phyloP scores from a whole-genome alignment of 305 asterid species.

The Solanum hybrid region DNA sequence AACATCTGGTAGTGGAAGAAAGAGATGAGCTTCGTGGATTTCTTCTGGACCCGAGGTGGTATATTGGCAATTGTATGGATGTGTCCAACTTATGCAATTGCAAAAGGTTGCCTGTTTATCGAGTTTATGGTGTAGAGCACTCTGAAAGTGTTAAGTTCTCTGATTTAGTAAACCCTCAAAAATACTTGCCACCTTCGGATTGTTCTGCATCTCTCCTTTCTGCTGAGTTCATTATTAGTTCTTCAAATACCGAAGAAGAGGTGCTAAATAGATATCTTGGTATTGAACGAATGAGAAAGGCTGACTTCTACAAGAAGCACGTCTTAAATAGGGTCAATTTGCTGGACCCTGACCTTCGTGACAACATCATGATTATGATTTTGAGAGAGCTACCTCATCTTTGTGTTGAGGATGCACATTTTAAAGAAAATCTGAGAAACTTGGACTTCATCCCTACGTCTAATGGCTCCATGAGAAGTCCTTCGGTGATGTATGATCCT shows the following conservation, averaged over 20 bases:
- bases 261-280: constrained; percentile 66
- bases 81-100: constrained; percentile 69
- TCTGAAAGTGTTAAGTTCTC: constrained; percentile 50
- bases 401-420: constrained; percentile 61
- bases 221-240: constrained; percentile 44
- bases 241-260: constrained; percentile 65
- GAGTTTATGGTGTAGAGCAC: constrained; percentile 57
- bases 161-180: constrained; percentile 66
- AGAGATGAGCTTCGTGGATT: constrained; percentile 81
- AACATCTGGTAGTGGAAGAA: constrained; percentile 60
- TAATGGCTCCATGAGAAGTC: constrained; percentile 60
- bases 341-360: constrained; percentile 55
- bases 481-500: constrained; percentile 72
- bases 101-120: constrained; percentile 87
- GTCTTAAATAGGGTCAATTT: constrained; percentile 46
- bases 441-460: constrained; percentile 68
- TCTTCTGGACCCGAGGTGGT: constrained; percentile 82
- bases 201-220: constrained; percentile 64
- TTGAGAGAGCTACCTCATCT: constrained; percentile 82
- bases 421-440: constrained; percentile 55
- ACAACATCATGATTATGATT: constrained; percentile 66
- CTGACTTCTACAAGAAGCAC: constrained; percentile 56
- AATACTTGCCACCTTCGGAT: constrained; percentile 67
- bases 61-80: constrained; percentile 58
- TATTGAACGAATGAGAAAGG: constrained; percentile 68